Percentiles rank a stretch among this genome's conserved stretches.
Evolutionary conservation across 2,329 filamentous ascomycete species (phyloP).

Genomic region (Fusarium globosum): DNA sequence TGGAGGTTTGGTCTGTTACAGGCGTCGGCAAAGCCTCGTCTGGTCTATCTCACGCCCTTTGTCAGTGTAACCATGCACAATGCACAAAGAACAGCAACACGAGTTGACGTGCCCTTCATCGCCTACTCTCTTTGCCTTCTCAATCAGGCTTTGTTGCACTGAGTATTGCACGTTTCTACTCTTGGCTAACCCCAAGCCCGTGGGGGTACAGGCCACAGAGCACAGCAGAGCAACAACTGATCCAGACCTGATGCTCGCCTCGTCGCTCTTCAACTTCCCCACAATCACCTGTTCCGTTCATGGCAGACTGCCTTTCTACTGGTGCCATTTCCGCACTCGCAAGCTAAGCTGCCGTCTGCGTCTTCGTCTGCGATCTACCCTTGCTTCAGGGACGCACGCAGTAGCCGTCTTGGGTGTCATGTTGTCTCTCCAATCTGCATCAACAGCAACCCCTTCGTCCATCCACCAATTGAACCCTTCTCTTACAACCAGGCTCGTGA

Average conservation of each 20-base stretch:
- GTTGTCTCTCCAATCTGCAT: slow-evolving; percentile 37
- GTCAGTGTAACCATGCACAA: slow-evolving; percentile 28
- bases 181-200: slow-evolving; percentile 29
- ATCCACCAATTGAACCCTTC: slow-evolving; percentile 30
- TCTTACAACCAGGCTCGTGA: slow-evolving; percentile 31
- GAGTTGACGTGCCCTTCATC: slow-evolving; percentile 16
- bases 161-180: slow-evolving; percentile 14
- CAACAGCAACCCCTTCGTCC: slow-evolving; percentile 22
- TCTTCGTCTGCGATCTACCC: slow-evolving; percentile 27
- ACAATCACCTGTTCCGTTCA: slow-evolving; percentile 35
- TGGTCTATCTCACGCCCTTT: slow-evolving; percentile 30
- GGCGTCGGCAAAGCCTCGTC: slow-evolving; percentile 16
- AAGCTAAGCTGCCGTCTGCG: slow-evolving; percentile 24
- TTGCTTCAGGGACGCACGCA: slow-evolving; percentile 28
- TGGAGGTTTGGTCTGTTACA: slow-evolving; percentile 3
- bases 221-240: slow-evolving; percentile 4
- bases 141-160: slow-evolving; percentile 4
- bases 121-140: slow-evolving; percentile 14
- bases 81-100: slow-evolving; percentile 13
- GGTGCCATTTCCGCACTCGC: slow-evolving; percentile 19
- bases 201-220: slow-evolving; percentile 32
- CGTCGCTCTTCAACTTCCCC: slow-evolving; percentile 30
- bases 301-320: slow-evolving; percentile 10
- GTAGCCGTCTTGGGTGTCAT: slow-evolving; percentile 18
- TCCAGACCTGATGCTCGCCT: slow-evolving; percentile 22